Percentiles rank a stretch among this genome's conserved stretches.
Conservation (phyloP, 208 protist genomes). For the Trypanosoma caninum region DNA sequence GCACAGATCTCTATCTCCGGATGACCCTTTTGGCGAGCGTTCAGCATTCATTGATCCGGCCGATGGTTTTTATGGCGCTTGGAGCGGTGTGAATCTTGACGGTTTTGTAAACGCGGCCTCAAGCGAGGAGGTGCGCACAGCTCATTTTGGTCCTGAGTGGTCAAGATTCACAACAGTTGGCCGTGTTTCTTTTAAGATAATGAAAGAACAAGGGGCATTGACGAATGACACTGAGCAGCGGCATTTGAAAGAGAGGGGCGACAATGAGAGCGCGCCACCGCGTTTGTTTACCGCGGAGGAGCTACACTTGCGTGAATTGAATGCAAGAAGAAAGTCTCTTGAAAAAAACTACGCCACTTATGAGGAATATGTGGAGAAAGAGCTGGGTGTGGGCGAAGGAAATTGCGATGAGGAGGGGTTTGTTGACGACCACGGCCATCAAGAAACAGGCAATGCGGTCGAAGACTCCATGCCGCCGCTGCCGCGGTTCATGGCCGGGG, state of each 20-base stretch:
- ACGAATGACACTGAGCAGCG: neutral
- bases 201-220: slow-evolving; percentile 32
- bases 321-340: slow-evolving; percentile 34
- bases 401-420: neutral
- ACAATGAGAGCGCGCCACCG: neutral
- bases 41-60: slow-evolving; percentile 61
- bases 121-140: slow-evolving; percentile 57
- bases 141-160: slow-evolving; percentile 83
- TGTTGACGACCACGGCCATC: slow-evolving; percentile 24
- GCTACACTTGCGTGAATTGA: slow-evolving; percentile 46
- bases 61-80: slow-evolving; percentile 59
- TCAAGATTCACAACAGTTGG: slow-evolving; percentile 67
- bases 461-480: slow-evolving; percentile 44
- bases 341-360: slow-evolving; percentile 67
- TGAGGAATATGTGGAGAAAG: slow-evolving; percentile 58
- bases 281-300: slow-evolving; percentile 29
- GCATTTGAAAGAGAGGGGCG: too few species aligned
- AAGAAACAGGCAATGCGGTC: slow-evolving; percentile 9
- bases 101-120: slow-evolving; percentile 60
- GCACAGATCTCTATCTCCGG: slow-evolving; percentile 45
- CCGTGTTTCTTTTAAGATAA: slow-evolving; percentile 53
- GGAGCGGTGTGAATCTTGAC: slow-evolving; percentile 61
- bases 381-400: slow-evolving; percentile 22
- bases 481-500: slow-evolving; percentile 41
- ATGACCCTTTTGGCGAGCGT: slow-evolving; percentile 79